Evolutionary conservation across 2,329 filamentous ascomycete species (phyloP).

Genomic region (Cladosporium halotolerans): DNA sequence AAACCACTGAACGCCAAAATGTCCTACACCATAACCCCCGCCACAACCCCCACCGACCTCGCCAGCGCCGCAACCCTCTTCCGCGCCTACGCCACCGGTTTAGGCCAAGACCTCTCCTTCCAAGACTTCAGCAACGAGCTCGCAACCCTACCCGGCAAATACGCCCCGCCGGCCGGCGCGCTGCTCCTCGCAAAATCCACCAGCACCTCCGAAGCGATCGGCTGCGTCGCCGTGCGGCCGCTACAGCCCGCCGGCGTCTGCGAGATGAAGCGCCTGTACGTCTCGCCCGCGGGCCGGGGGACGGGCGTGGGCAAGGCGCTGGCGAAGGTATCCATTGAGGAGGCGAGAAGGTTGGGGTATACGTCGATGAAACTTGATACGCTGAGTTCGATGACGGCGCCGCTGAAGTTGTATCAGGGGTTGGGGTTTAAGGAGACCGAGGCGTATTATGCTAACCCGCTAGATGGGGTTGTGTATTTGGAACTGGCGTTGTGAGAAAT

Average conservation of each 20-base stretch:
- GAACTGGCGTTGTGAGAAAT: slow-evolving; percentile 22
- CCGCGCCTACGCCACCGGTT: slow-evolving; percentile 34
- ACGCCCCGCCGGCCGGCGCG: slow-evolving; percentile 41
- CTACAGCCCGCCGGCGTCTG: slow-evolving; percentile 21
- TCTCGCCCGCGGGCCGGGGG: slow-evolving; percentile 43
- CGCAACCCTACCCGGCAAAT: slow-evolving; percentile 48
- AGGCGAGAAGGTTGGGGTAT: slow-evolving; percentile 46
- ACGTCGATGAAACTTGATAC: slow-evolving; percentile 51
- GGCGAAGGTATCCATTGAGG: slow-evolving; percentile 38
- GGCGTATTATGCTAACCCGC: slow-evolving; percentile 51
- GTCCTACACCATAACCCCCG: slow-evolving; percentile 30
- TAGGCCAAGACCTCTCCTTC: slow-evolving; percentile 51
- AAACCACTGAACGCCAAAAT: background rate
- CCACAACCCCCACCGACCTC: slow-evolving; percentile 38
- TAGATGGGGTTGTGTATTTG: slow-evolving; percentile 50
- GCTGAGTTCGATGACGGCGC: slow-evolving; percentile 46
- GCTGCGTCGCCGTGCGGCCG: slow-evolving; percentile 47
- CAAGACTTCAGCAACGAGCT: slow-evolving; percentile 52
- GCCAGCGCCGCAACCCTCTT: slow-evolving; percentile 32
- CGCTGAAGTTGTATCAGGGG: slow-evolving; percentile 44
- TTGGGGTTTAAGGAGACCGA: slow-evolving; percentile 48
- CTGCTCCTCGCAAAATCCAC: slow-evolving; percentile 42
- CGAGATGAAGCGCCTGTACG: slow-evolving; percentile 56
- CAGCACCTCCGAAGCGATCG: slow-evolving; percentile 30
- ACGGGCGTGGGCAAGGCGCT: slow-evolving; percentile 45